Percentiles rank a stretch among this genome's conserved stretches.
Conservation (phyloP, 345 rosid species). For the Pelargonium nanum region DNA sequence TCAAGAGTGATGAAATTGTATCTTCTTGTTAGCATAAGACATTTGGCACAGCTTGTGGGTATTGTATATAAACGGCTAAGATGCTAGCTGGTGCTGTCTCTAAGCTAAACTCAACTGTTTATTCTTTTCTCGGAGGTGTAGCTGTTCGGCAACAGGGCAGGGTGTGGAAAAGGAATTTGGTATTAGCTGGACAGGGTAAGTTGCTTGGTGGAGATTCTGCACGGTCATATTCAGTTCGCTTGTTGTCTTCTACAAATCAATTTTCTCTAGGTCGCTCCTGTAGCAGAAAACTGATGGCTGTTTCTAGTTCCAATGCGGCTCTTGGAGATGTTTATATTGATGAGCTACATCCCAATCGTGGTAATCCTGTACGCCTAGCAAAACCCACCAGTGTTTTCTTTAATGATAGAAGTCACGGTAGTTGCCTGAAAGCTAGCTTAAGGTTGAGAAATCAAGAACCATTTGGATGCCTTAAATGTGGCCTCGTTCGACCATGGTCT, state of each 20-base stretch:
- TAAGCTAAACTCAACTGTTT: constrained; percentile 32
- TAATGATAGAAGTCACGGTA: constrained; percentile 25
- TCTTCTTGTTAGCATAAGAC: constrained; percentile 1
- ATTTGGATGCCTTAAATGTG: constrained; percentile 19
- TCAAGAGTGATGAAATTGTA: constrained; percentile 16
- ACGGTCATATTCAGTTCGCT: constrained; percentile 15
- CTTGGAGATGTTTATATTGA: constrained; percentile 58
- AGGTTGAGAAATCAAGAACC: constrained; percentile 32
- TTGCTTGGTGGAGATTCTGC: constrained; percentile 10
- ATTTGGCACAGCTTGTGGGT: constrained; percentile 7
- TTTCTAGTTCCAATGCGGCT: constrained; percentile 56
- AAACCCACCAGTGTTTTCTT: constrained; percentile 52
- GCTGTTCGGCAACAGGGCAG: constrained; percentile 11
- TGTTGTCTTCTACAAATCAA: constrained; percentile 13
- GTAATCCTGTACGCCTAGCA: constrained; percentile 42
- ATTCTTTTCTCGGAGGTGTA: constrained; percentile 29
- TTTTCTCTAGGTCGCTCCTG: constrained; percentile 13
- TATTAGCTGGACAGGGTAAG: constrained; percentile 4
- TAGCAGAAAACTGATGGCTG: constrained; percentile 43
- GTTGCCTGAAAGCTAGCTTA: constrained; percentile 36
- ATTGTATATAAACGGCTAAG: constrained; percentile 18
- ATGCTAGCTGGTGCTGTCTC: constrained; percentile 52
- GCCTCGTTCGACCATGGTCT: constrained; percentile 17
- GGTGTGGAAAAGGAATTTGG: constrained; percentile 12
- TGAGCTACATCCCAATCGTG: constrained; percentile 40